Base-by-base conservation (phyloP, 345 rosid genomes). In the Melastoma malabathricum region DNA sequence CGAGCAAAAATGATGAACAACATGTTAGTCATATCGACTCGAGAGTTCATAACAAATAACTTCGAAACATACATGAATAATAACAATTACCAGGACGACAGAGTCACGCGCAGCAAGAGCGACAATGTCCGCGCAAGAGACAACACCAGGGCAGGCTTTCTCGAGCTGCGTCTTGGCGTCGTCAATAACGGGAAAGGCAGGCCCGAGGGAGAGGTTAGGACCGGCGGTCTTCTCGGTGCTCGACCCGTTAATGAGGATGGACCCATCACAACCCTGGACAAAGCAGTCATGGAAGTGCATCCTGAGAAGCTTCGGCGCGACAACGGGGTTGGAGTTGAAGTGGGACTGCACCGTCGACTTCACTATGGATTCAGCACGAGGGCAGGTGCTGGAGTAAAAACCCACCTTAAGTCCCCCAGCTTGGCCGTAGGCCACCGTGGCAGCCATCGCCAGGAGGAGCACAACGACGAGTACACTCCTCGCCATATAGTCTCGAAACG, bases 231-330 rank as follows among this genome's bases (percentile, higher is more conserved):
- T 80, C 62, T 88, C 94, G 18, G 14, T 14, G 1, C 78, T 76
- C 48, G 84, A 57, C 10, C 41, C 41, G 55, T 84, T 88, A 45
- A 80, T 71, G 14, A 84, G 81, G 53, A 84, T 71, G 1, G 97
- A 88, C 25, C 88, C 94, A 22, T 88, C 94, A 10, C 94, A 88
- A 3, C 92, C 97, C 88, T 80, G 31, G 10, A 83, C 79, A 41
- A 85, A 85, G 58, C 95, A 85, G 48, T 89, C 93, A 47, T 89
- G 93, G 49, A 85, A 89, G 62, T 85, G 93, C 89, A 82, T 75
- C 63, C 86, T 92, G 58, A 89, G 93, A 74, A 89, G 63, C 46
- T 86, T 86, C 0, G 89, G 75, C 0, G 82, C 62, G 47, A 82
- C 59, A 29, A 84, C 76, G 18, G 15, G 68, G 43, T 80, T 82